Base-by-base conservation (phyloP, 2,329 filamentous ascomycete species). In the Aspergillaceae sp. region DNA sequence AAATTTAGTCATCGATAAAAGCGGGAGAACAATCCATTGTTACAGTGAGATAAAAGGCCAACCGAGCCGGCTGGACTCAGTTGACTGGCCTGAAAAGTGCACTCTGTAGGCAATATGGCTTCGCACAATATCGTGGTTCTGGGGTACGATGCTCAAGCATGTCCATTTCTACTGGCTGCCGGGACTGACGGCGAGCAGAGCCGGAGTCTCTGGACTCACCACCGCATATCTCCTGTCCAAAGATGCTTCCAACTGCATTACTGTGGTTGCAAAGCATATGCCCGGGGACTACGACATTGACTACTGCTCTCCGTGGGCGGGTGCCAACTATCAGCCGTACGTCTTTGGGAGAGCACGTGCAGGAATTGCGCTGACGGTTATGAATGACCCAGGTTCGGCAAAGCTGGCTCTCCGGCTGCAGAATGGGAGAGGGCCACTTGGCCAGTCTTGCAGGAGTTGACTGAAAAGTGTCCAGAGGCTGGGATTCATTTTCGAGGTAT, bases 211-310 rank as follows among this genome's bases (percentile, higher is more conserved):
- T 30, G 82, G 81, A 28, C 72, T 86, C 44, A 84, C 82, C 2
- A 83, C 80, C 2, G 82, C 82, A 33, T 70, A 83, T 27, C 66
- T 80, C 10, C 68, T 85, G 9, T 81, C 81, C 8, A 72, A 73
- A 48, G 74, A 80, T 55, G 65, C 70, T 4, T 58, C 67, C 7
- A 75, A 82, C 54, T 70, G 72, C 28, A 68, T 94, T 52, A 89
- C 86, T 0, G 73, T 94, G 33, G 73, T 88, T 30, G 84, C 87
- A 4, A 94, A 91, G 61, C 86, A 94, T 63, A 92, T 95, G 84
- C 90, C 90, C 0, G 90, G 90, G 33, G 90, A 96, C 70, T 92
- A 91, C 66, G 86, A 91, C 54, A 84, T 90, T 55, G 85, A 94
- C 72, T 96, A 95, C 64, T 83, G 87, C 0, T 94, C 87, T 4